Conservation (phyloP, 176 grass and related monocot species). For the Lolium perenne region DNA sequence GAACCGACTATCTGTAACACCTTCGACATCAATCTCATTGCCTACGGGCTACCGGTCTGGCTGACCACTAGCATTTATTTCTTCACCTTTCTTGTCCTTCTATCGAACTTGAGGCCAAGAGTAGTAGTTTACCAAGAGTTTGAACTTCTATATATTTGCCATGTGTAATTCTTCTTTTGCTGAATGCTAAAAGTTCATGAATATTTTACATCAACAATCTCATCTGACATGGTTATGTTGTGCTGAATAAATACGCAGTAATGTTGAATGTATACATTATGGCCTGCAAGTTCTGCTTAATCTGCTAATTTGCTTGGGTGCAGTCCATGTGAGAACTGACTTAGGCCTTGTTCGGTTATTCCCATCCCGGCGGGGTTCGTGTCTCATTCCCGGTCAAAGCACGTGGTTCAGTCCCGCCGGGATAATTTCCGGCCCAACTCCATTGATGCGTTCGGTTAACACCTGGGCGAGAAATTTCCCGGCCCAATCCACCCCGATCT, state of each 20-base stretch:
- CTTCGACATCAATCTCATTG: neutral
- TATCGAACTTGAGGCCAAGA: neutral
- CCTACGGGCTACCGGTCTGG: neutral
- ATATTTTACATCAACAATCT: neutral
- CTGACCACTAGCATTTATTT: neutral
- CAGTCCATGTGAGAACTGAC: slow-evolving; percentile 23
- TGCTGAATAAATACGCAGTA: neutral
- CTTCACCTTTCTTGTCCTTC: neutral
- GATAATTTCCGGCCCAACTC: too few species aligned
- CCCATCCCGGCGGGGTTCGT: too few species aligned
- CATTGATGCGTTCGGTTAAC: too few species aligned
- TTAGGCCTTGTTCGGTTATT: too few species aligned
- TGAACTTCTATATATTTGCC: neutral
- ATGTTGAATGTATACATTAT: neutral
- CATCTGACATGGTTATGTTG: neutral
- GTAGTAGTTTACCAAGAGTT: neutral
- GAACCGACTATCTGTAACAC: too few species aligned
- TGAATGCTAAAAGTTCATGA: slow-evolving; percentile 1
- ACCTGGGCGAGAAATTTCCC: too few species aligned
- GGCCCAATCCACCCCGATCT: too few species aligned
- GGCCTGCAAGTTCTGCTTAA: neutral
- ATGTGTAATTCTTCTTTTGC: neutral
- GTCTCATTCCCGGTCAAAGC: too few species aligned
- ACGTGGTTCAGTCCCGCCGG: too few species aligned
- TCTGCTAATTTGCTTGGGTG: neutral